Evolutionary conservation across 2,329 filamentous ascomycete genomes (phyloP).

Genomic region (Botryotinia narcissicola): DNA sequence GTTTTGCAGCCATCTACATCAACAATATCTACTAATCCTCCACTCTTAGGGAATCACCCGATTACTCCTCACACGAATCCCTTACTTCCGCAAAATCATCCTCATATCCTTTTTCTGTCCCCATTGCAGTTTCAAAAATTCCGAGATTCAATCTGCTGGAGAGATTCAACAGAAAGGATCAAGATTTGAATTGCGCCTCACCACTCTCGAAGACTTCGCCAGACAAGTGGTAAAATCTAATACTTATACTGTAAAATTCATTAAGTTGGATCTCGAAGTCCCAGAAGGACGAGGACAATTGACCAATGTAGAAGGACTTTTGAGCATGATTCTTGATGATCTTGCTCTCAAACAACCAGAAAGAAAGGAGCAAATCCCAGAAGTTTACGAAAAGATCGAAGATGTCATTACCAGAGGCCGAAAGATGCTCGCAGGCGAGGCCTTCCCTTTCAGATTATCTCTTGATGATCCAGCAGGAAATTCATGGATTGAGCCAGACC

Average conservation of each 20-base stretch:
- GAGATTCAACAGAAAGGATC: conserved; percentile 86
- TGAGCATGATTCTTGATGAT: conserved; percentile 75
- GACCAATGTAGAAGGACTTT: conserved; percentile 87
- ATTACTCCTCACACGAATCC: conserved; percentile 86
- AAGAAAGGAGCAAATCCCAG: conserved; percentile 73
- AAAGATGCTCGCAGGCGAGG: conserved; percentile 73
- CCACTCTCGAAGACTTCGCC: conserved; percentile 69
- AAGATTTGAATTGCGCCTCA: conserved; percentile 79
- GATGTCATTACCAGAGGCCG: conserved; percentile 71
- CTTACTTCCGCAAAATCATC: conserved; percentile 96
- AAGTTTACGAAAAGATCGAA: conserved; percentile 74
- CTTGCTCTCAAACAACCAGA: conserved; percentile 78
- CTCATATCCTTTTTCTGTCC: conserved; percentile 96
- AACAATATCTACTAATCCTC: conserved; percentile 2
- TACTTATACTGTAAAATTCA: conserved; percentile 78
- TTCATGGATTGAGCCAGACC: conserved; percentile 90
- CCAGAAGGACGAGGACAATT: conserved; percentile 87
- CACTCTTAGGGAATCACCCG: conserved; percentile 69
- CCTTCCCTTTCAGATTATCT: conserved; percentile 83
- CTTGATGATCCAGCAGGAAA: conserved; percentile 93
- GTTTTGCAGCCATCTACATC: not conserved
- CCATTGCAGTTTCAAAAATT: conserved; percentile 85
- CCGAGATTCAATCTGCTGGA: conserved; percentile 89
- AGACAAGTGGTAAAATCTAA: conserved; percentile 93
- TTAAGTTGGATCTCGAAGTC: conserved; percentile 90